Evolutionary conservation across 2,329 filamentous ascomycete species (phyloP).

Genomic region (Stachybotrys chartarum): DNA sequence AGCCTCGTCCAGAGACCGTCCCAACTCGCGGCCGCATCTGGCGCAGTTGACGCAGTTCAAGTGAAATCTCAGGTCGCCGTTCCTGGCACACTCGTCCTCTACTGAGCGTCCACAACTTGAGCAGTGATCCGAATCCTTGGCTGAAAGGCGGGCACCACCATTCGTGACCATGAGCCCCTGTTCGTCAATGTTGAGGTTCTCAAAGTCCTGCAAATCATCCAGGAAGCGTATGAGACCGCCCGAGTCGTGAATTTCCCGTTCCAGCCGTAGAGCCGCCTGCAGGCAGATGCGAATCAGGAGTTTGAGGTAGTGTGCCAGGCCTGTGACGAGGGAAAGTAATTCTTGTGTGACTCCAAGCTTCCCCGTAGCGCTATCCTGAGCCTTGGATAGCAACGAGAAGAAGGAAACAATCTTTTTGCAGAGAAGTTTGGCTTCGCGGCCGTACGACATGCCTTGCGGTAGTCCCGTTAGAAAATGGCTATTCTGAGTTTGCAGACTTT

Average conservation of each 20-base stretch:
- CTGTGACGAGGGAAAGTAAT: constrained; percentile 92
- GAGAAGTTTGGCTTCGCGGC: constrained; percentile 93
- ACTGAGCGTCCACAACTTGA: constrained; percentile 75
- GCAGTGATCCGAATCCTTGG: constrained; percentile 80
- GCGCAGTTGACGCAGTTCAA: constrained; percentile 73
- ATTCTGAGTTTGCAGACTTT: background rate
- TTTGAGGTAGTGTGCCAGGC: constrained; percentile 94
- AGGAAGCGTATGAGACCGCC: constrained; percentile 78
- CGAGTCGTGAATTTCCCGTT: constrained; percentile 69
- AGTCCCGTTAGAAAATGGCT: background rate
- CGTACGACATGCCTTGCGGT: constrained; percentile 70
- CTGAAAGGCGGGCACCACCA: constrained; percentile 59
- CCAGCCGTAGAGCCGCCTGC: constrained; percentile 84
- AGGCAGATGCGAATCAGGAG: constrained; percentile 94
- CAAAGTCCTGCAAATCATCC: constrained; percentile 76
- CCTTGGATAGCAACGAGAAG: constrained; percentile 90
- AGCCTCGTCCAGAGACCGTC: constrained; percentile 60
- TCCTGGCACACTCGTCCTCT: constrained; percentile 83
- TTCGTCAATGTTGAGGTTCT: constrained; percentile 66
- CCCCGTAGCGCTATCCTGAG: constrained; percentile 80
- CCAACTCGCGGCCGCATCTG: constrained; percentile 58
- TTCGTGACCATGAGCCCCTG: constrained; percentile 58
- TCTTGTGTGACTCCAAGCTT: constrained; percentile 97
- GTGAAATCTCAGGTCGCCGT: constrained; percentile 75
- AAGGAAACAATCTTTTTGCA: constrained; percentile 99